These are phyloP conservation scores for Nakazawaea molendinolei DNA, from an alignment of 805 yeast species.

Conservation along the genomic window DNA sequence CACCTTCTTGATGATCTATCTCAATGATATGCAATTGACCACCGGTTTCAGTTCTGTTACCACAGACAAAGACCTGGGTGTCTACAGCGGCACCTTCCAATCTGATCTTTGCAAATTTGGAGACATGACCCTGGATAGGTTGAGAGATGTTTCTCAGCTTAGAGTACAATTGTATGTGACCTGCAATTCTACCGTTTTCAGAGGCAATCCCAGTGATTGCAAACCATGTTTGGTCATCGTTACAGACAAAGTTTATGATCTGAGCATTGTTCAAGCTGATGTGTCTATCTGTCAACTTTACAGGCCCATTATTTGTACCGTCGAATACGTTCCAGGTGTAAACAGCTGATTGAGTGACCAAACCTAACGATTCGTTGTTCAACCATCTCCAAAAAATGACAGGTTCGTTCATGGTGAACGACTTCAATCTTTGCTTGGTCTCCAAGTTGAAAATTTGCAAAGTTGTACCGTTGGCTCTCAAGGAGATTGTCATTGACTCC, in stretches of 20 bases:
- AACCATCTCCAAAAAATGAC: slow-evolving; percentile 97
- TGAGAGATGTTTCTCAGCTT: slow-evolving; percentile 89
- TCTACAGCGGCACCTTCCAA: slow-evolving; percentile 69
- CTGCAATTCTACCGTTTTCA: slow-evolving; percentile 90
- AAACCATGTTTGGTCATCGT: slow-evolving; percentile 80
- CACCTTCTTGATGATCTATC: slow-evolving; percentile 85
- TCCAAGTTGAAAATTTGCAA: slow-evolving; percentile 89
- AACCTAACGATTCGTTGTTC: slow-evolving; percentile 62
- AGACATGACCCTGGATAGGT: slow-evolving; percentile 97
- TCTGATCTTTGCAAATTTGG: slow-evolving; percentile 72
- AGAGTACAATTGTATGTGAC: slow-evolving; percentile 90
- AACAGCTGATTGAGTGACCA: slow-evolving; percentile 72
- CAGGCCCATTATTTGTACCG: slow-evolving; percentile 76
- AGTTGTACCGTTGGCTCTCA: slow-evolving; percentile 94
- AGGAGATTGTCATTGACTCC: slow-evolving; percentile 75
- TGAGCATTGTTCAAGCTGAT: slow-evolving; percentile 72
- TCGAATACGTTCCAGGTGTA: slow-evolving; percentile 83
- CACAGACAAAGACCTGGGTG: slow-evolving; percentile 87
- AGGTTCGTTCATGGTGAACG: slow-evolving; percentile 79
- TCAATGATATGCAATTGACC: slow-evolving; percentile 89
- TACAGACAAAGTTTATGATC: slow-evolving; percentile 84
- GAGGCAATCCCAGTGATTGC: slow-evolving; percentile 94
- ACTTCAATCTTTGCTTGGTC: slow-evolving; percentile 82
- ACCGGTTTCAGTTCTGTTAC: slow-evolving; percentile 79
- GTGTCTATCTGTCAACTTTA: slow-evolving; percentile 76